These are phyloP conservation scores for Vigna reflexopilosa DNA, from an alignment of 306 rosid species.

Conservation along the genomic window DNA sequence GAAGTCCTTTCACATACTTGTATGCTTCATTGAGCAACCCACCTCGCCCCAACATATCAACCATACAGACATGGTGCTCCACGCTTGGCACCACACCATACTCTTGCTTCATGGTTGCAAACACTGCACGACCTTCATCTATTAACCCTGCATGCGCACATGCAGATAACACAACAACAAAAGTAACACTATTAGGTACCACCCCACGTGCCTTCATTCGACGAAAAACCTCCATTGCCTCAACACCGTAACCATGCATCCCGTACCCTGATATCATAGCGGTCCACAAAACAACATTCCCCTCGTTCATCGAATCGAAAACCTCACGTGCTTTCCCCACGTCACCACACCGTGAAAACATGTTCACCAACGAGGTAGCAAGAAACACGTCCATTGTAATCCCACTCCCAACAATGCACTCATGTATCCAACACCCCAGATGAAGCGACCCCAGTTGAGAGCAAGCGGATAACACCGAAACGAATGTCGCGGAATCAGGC, in stretches of 20 bases:
- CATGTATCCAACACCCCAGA: constrained; percentile 79
- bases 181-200: constrained; percentile 75
- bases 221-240: constrained; percentile 67
- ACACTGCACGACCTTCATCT: constrained; percentile 66
- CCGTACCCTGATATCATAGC: constrained; percentile 94
- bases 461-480: constrained; percentile 74
- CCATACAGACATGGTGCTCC: constrained; percentile 89
- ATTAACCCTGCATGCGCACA: constrained; percentile 93
- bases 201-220: constrained; percentile 61
- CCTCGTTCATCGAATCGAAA: constrained; percentile 69
- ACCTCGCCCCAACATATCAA: constrained; percentile 91
- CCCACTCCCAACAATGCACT: constrained; percentile 50
- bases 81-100: constrained; percentile 73
- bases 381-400: constrained; percentile 62
- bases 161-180: constrained; percentile 82
- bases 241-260: constrained; percentile 75
- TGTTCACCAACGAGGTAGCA: constrained; percentile 80
- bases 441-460: constrained; percentile 78
- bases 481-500: constrained; percentile 75
- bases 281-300: constrained; percentile 87
- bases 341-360: constrained; percentile 85
- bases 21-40: constrained; percentile 83
- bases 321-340: constrained; percentile 63
- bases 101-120: constrained; percentile 67
- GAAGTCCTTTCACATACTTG: constrained; percentile 53